Percentiles rank a stretch among this genome's conserved stretches.
Evolutionary conservation across 2,329 filamentous ascomycete species (phyloP).

Genomic region (Colletotrichum ledebouriae): DNA sequence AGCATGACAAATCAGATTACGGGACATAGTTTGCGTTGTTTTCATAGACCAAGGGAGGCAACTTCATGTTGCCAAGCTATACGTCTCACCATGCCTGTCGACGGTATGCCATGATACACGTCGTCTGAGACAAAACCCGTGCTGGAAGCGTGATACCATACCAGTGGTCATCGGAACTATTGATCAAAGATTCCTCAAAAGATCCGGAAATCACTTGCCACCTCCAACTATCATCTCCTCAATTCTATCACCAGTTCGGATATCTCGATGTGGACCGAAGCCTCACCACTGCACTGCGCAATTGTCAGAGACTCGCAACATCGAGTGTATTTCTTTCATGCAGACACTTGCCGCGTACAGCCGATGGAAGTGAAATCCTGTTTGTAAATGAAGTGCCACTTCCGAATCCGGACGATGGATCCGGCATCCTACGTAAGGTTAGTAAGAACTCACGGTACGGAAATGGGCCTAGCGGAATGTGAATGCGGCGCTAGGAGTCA

Average conservation of each 20-base stretch:
- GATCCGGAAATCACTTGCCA: too few relatives aligned
- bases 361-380: constrained; percentile 9
- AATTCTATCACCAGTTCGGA: too few relatives aligned
- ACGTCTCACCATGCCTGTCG: not conserved
- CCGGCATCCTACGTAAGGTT: constrained; percentile 19
- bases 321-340: not conserved
- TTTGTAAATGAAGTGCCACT: not conserved
- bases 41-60: not conserved
- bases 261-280: too few relatives aligned
- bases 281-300: too few relatives aligned
- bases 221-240: too few relatives aligned
- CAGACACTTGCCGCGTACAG: not conserved
- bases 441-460: constrained; percentile 12
- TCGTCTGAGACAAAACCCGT: constrained; percentile 22
- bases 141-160: not conserved
- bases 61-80: not conserved
- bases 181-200: too few relatives aligned
- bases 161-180: not conserved
- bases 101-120: not conserved
- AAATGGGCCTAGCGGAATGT: constrained; percentile 25
- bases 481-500: constrained; percentile 18
- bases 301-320: not conserved
- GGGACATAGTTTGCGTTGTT: too few relatives aligned
- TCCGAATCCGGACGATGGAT: constrained; percentile 39
- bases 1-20: too few relatives aligned